Conservation (phyloP, 2,329 filamentous ascomycete genomes). For the Aspergillus pseudonomiae region DNA sequence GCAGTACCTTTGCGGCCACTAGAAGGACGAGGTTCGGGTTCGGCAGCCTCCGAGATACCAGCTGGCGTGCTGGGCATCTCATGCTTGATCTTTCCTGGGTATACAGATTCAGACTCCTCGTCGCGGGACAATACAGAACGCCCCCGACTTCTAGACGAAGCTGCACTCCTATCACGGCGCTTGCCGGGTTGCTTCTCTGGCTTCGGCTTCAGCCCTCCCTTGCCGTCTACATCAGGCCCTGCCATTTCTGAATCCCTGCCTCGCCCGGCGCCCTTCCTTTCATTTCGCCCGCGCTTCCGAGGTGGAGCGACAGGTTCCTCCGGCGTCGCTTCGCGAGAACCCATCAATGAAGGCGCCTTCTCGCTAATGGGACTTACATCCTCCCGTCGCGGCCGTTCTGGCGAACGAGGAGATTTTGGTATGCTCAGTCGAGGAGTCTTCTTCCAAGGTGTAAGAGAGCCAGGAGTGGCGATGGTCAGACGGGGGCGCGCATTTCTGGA, state of each 20-base stretch:
- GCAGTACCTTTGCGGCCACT: slow-evolving; percentile 31
- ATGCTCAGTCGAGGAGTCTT: slow-evolving; percentile 39
- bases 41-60: slow-evolving; percentile 35
- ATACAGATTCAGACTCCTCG: slow-evolving; percentile 28
- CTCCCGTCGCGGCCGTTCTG: slow-evolving; percentile 43
- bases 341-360: slow-evolving; percentile 40
- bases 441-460: slow-evolving; percentile 50
- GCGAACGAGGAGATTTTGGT: slow-evolving; percentile 42
- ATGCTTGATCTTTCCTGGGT: slow-evolving; percentile 32
- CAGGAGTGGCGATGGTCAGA: slow-evolving; percentile 43
- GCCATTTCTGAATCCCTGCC: slow-evolving; percentile 23
- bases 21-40: slow-evolving; percentile 32
- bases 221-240: slow-evolving; percentile 20
- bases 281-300: slow-evolving; percentile 21
- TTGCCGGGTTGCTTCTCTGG: slow-evolving; percentile 31
- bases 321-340: slow-evolving; percentile 30
- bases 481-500: slow-evolving; percentile 32
- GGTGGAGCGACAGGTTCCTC: slow-evolving; percentile 26
- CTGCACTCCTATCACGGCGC: slow-evolving; percentile 37
- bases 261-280: slow-evolving; percentile 27
- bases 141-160: slow-evolving; percentile 41
- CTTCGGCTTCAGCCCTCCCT: slow-evolving; percentile 26
- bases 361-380: slow-evolving; percentile 52
- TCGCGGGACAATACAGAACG: slow-evolving; percentile 41
- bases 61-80: slow-evolving; percentile 41